Percentiles rank a stretch among this genome's conserved stretches.
Conservation (phyloP, 805 yeast genomes). For the Starmerella vitae region DNA sequence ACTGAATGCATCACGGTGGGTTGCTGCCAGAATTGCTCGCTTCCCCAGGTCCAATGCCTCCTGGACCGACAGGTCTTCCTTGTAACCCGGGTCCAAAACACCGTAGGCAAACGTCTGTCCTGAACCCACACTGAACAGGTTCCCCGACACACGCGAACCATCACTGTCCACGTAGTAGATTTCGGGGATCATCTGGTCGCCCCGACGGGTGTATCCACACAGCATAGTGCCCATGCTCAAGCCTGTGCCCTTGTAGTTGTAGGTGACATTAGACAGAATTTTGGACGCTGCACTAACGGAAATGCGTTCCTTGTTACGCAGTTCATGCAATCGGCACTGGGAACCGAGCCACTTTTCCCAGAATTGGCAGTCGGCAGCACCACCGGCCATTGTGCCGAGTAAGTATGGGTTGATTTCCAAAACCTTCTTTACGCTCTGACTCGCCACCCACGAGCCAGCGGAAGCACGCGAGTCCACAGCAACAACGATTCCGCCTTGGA, state of each 20-base stretch:
- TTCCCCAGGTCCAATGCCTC: slow-evolving; percentile 91
- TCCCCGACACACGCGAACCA: slow-evolving; percentile 91
- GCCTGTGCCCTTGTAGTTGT: slow-evolving; percentile 95
- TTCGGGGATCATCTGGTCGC: slow-evolving; percentile 57
- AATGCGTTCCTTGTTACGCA: slow-evolving; percentile 87
- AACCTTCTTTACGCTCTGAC: slow-evolving; percentile 94
- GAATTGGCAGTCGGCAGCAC: slow-evolving; percentile 98
- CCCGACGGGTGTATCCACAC: slow-evolving; percentile 90
- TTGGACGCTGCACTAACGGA: slow-evolving; percentile 95
- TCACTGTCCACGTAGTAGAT: slow-evolving; percentile 94
- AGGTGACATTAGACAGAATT: slow-evolving; percentile 78
- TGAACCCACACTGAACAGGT: slow-evolving; percentile 91
- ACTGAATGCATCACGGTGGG: slow-evolving; percentile 95
- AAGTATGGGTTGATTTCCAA: slow-evolving; percentile 90
- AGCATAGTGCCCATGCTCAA: slow-evolving; percentile 98
- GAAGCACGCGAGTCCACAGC: slow-evolving; percentile 98
- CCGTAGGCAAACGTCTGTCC: slow-evolving; percentile 99
- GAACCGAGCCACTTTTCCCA: slow-evolving; percentile 99
- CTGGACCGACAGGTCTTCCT: slow-evolving; percentile 83
- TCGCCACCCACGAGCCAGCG: slow-evolving; percentile 95
- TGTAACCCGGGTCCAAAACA: slow-evolving; percentile 83
- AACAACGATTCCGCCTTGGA: slow-evolving; percentile 84
- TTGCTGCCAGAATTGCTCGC: slow-evolving; percentile 91
- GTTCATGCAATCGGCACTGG: slow-evolving; percentile 88
- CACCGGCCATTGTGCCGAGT: slow-evolving; percentile 98